Base-by-base conservation (phyloP, 1,139 yeast species). In the Yarrowia galli region DNA sequence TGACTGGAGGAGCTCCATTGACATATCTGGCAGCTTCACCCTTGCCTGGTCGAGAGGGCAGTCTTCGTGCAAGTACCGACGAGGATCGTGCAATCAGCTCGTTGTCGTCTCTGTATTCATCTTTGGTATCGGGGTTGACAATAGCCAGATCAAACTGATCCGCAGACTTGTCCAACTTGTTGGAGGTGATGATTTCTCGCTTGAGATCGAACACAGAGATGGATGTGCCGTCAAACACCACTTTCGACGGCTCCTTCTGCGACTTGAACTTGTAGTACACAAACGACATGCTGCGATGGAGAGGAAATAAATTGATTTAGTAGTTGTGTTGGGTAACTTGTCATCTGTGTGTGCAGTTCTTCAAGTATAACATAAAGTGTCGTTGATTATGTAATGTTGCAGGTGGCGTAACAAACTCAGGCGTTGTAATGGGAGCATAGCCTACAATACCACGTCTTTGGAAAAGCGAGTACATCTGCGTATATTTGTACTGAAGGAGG, bases 211-310 rank as follows among this genome's bases (percentile, higher is more conserved):
- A 95, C 15, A 93, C 97, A 13, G 97, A 91, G 68, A 96, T 87
- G 42, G 98, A 98, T 0, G 98, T 93, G 36, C 99, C 99, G 78
- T 96, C 99, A 76, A 95, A 96, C 67, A 89, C 85, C 60, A 95
- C 87, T 60, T 96, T 86, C 1, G 91, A 87, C 61, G 91, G 88
- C 67, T 86, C 88, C 77, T 88, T 89, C 77, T 93, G 98, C 54
- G 97, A 96, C 71, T 87, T 82, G 79, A 95, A 95, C 77, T 87
- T 85, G 77, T 95, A 95, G 77, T 92, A 95, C 35, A 95, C 90
- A 13, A 93, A 91, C 25, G 97, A 91, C 66, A 61, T 61, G 32
- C 32, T 53, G 60, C n/a, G 60, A 53, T 53, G 60, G 32, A 53
- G 60, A 53, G 16, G 60, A 8, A 53, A 53, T 53, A 53, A 22